A percentile compares a stretch with the other conserved stretches of the same genome.
These are phyloP conservation scores for Dioscorea dumetorum DNA, from an alignment of 106 monocot genomes.

Conservation along the genomic window DNA sequence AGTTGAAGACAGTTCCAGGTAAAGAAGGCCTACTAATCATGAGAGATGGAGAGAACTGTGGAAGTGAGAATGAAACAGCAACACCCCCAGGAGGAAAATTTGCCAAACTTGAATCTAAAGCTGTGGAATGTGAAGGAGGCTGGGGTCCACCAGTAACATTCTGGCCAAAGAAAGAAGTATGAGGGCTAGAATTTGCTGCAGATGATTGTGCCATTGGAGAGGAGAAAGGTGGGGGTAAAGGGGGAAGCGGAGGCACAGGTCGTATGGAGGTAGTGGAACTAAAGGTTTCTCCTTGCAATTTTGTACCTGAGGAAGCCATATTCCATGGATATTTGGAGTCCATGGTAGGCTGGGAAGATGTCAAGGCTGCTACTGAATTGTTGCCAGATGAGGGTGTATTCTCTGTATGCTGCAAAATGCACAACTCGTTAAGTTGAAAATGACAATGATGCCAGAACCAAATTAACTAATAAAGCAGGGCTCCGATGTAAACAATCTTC, in stretches of 20 bases:
- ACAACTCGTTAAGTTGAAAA: neutral
- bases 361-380: slow-evolving; percentile 19
- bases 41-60: slow-evolving; percentile 42
- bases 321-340: slow-evolving; percentile 52
- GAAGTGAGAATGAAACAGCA: slow-evolving; percentile 31
- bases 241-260: slow-evolving; percentile 64
- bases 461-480: neutral
- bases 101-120: slow-evolving; percentile 32
- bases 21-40: slow-evolving; percentile 33
- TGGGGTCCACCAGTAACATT: slow-evolving; percentile 15
- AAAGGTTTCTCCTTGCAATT: slow-evolving; percentile 31
- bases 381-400: slow-evolving; percentile 22
- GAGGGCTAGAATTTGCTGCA: slow-evolving; percentile 34
- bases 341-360: slow-evolving; percentile 28
- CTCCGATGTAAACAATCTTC: neutral
- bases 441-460: neutral
- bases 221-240: slow-evolving; percentile 62
- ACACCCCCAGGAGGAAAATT: slow-evolving; percentile 33
- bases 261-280: slow-evolving; percentile 29
- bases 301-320: slow-evolving; percentile 27
- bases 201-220: slow-evolving; percentile 34
- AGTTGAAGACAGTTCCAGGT: slow-evolving; percentile 36
- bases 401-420: slow-evolving; percentile 48
- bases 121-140: slow-evolving; percentile 23
- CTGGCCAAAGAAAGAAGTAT: slow-evolving; percentile 33